Evolutionary conservation across 2,329 filamentous ascomycete genomes (phyloP).

Genomic region (Escovopsis sp.): DNA sequence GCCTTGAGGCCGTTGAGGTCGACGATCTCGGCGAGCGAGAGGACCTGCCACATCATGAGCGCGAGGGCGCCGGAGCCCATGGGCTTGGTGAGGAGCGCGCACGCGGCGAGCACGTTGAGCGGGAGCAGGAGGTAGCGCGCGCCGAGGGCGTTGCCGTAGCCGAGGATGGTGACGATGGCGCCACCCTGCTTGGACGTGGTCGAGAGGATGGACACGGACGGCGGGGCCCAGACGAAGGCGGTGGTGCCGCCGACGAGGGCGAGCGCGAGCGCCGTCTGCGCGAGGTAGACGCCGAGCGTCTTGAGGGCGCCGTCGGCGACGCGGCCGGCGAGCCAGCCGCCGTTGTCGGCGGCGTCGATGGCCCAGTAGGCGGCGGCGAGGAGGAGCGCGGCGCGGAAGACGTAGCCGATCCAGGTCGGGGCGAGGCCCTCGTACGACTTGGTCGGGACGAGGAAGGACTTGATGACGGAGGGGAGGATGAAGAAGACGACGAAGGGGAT

Average conservation of each 20-base stretch:
- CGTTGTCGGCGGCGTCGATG: constrained; percentile 77
- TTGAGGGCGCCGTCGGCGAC: constrained; percentile 51
- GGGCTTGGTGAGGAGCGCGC: constrained; percentile 77
- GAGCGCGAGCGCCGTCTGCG: constrained; percentile 66
- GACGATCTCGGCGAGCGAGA: constrained; percentile 56
- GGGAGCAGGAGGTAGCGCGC: constrained; percentile 77
- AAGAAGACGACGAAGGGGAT: constrained; percentile 66
- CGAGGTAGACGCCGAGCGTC: constrained; percentile 57
- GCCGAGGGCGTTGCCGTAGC: constrained; percentile 87
- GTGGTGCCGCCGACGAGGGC: constrained; percentile 72
- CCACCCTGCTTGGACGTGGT: constrained; percentile 24
- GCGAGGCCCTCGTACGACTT: constrained; percentile 80
- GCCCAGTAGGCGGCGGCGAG: constrained; percentile 74
- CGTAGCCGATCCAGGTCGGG: constrained; percentile 68
- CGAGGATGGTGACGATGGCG: constrained; percentile 61
- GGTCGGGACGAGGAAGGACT: constrained; percentile 67
- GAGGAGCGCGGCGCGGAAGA: constrained; percentile 61
- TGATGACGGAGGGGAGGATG: constrained; percentile 58
- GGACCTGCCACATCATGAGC: constrained; percentile 74
- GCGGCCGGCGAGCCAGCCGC: constrained; percentile 47
- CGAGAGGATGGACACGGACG: constrained; percentile 60
- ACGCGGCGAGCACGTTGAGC: constrained; percentile 60
- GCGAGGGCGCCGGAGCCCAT: constrained; percentile 81
- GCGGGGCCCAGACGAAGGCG: constrained; percentile 74
- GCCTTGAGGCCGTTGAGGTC: constrained; percentile 46